Percentiles rank a stretch among this genome's conserved stretches.
phyloP scores from a whole-genome alignment of 495 filamentous ascomycete genomes.

The Penicillium bialowiezense region DNA sequence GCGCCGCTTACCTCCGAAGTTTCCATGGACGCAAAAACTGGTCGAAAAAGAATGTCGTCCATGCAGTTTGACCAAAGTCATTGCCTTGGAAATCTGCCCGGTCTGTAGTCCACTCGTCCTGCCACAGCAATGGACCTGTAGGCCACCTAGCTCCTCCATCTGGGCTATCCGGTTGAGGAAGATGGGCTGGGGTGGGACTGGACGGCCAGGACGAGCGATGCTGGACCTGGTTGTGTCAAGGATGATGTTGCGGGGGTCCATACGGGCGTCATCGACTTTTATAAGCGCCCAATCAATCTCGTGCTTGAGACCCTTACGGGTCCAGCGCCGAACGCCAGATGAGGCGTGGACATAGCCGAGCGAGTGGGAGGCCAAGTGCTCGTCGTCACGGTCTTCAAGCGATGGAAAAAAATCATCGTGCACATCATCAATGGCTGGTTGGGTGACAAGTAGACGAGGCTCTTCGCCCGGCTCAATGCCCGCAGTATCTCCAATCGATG shows the following conservation, averaged over 20 bases:
- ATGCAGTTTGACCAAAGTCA: slow-evolving; percentile 79
- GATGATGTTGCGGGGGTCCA: slow-evolving; percentile 67
- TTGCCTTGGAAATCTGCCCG: slow-evolving; percentile 68
- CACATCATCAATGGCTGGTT: slow-evolving; percentile 85
- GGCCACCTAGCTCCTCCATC: slow-evolving; percentile 60
- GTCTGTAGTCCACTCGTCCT: slow-evolving; percentile 81
- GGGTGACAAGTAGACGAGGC: slow-evolving; percentile 70
- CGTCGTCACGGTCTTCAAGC: slow-evolving; percentile 61
- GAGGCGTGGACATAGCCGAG: slow-evolving; percentile 86
- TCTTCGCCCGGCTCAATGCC: slow-evolving; percentile 74
- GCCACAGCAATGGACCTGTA: slow-evolving; percentile 85
- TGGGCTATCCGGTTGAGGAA: slow-evolving; percentile 41
- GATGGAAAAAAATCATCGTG: slow-evolving; percentile 71
- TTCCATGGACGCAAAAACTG: slow-evolving; percentile 75
- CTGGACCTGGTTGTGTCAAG: slow-evolving; percentile 40
- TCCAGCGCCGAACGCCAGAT: slow-evolving; percentile 76
- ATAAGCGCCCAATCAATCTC: slow-evolving; percentile 97
- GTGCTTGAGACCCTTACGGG: slow-evolving; percentile 64
- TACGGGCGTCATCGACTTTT: slow-evolving; percentile 68
- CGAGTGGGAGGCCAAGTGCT: slow-evolving; percentile 71
- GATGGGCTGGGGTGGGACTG: slow-evolving; percentile 30
- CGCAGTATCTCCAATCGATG: slow-evolving; percentile 78
- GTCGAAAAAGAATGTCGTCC: slow-evolving; percentile 76
- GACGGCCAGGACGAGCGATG: slow-evolving; percentile 11
- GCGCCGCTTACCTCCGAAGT: slow-evolving; percentile 58